A percentile compares a stretch with the other conserved stretches of the same genome.
These are phyloP conservation scores for Yarrowia sp. DNA, from an alignment of 805 yeast species.

Conservation along the genomic window DNA sequence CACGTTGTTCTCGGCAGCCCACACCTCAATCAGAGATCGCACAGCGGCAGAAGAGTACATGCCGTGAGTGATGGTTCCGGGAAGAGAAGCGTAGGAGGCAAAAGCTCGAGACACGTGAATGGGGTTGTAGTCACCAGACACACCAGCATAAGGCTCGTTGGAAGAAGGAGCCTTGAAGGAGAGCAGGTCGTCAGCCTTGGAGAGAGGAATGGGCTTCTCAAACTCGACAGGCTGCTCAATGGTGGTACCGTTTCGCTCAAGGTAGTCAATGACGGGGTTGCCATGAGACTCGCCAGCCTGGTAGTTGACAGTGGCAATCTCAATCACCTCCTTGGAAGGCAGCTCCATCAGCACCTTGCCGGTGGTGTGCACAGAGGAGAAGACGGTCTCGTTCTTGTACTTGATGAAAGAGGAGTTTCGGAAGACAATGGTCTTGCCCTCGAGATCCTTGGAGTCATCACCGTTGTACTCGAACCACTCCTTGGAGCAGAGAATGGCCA, in stretches of 20 bases:
- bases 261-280: slow-evolving; percentile 94
- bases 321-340: slow-evolving; percentile 84
- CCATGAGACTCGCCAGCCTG: slow-evolving; percentile 92
- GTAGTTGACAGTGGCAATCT: slow-evolving; percentile 80
- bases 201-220: slow-evolving; percentile 84
- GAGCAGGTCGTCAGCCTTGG: slow-evolving; percentile 49
- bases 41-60: slow-evolving; percentile 97
- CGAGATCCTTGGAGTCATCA: slow-evolving; percentile 56
- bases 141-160: slow-evolving; percentile 94
- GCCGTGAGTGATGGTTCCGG: slow-evolving; percentile 98
- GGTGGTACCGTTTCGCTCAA: slow-evolving; percentile 85
- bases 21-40: slow-evolving; percentile 91
- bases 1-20: slow-evolving; percentile 98
- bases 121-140: slow-evolving; percentile 98
- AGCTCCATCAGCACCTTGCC: slow-evolving; percentile 87
- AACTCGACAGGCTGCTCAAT: slow-evolving; percentile 91
- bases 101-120: slow-evolving; percentile 95
- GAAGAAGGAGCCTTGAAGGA: slow-evolving; percentile 80
- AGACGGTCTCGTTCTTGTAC: slow-evolving; percentile 73
- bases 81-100: slow-evolving; percentile 87
- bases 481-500: slow-evolving; percentile 89
- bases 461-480: slow-evolving; percentile 93
- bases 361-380: slow-evolving; percentile 72
- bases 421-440: slow-evolving; percentile 80
- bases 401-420: slow-evolving; percentile 82